Evolutionary conservation across 1,139 yeast species (phyloP).

Genomic region (Yamadazyma triangularis): DNA sequence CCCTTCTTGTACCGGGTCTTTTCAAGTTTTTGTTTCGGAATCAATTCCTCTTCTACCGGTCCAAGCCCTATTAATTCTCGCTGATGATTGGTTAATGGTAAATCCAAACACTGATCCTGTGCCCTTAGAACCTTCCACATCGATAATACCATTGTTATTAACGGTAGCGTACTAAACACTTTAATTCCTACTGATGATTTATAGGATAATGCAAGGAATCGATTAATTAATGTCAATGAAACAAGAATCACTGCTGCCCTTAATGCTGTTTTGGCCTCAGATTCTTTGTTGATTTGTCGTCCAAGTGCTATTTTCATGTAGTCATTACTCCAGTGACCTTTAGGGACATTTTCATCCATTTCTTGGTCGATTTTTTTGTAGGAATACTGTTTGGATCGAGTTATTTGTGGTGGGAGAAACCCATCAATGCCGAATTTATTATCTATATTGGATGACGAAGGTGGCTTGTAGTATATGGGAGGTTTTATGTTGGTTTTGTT

Average conservation of each 20-base stretch:
- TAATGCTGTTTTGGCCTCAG: conserved; percentile 19
- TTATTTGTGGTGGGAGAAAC: conserved; percentile 24
- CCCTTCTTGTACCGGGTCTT: too few species aligned
- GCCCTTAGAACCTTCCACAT: conserved; percentile 19
- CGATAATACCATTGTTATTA: conserved; percentile 12
- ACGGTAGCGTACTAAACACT: conserved; percentile 3
- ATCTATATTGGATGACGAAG: conserved; percentile 24
- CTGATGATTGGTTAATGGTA: conserved; percentile 37
- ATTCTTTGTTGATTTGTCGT: conserved; percentile 32
- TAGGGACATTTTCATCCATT: conserved; percentile 17
- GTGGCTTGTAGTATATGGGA: conserved; percentile 35
- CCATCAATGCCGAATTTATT: conserved; percentile 26
- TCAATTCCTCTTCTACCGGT: conserved; percentile 7
- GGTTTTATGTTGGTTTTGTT: conserved; percentile 9
- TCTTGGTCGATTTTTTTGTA: conserved; percentile 6
- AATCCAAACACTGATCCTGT: conserved; percentile 39
- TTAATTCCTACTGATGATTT: conserved; percentile 6
- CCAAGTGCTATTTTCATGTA: conserved; percentile 31
- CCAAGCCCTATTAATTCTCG: conserved; percentile 32
- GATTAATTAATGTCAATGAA: conserved; percentile 2
- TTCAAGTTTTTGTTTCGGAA: too few species aligned
- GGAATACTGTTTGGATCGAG: conserved; percentile 3
- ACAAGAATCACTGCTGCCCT: conserved; percentile 14
- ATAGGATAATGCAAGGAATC: conserved; percentile 5
- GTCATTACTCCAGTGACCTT: conserved; percentile 42